Evolutionary conservation across 2,329 filamentous ascomycete genomes (phyloP), one percentile per base, ranked within the genome.

Genomic region (Colletotrichum cordylinicola): DNA sequence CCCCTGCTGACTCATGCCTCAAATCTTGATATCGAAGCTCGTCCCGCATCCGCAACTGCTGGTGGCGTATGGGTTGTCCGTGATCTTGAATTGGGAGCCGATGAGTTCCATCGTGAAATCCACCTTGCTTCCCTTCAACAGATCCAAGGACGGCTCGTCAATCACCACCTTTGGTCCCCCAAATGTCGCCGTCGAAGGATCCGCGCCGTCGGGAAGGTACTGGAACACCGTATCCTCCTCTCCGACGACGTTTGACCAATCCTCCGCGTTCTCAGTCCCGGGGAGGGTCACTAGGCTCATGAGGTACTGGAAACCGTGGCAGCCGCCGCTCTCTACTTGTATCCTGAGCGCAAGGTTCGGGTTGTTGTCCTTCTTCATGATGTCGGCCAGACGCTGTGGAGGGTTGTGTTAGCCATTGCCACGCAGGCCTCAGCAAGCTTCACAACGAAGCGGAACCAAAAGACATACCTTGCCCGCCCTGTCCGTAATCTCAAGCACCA

Each of bases 81-180:
- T 93, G 81, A 99, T 96, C 89, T 98, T 98, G 85, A 99, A 99
- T 86, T 98, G 96, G 2, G 89, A 90, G 13, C 89, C 89, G 82
- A 98, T 98, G 85, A 99, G 88, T 87, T 98, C 97, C 91, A 94
- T 97, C 0, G 96, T 98, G 82, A 96, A 99, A 83, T 99, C 97
- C 48, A 99, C 93, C 83, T 96, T 98, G 86, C 96, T 98, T 12
- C 96, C 97, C 82, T 95, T 96, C 74, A 99, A 86, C 69, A 99
- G 85, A 78, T 98, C 96, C 75, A 99, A 86, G 67, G 96, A 98
- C 4, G 95, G 92, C 79, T 93, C 91, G 82, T 99, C 97, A 82
- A 99, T 92, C 27, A 98, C 93, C 12, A 99, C 92, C 84, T 95
- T 97, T n/a, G 97, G 88, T 3, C 82, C 83, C 0, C 82, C 80